Base-by-base conservation (phyloP, 305 asterid species). In the Solanum hybrid region DNA sequence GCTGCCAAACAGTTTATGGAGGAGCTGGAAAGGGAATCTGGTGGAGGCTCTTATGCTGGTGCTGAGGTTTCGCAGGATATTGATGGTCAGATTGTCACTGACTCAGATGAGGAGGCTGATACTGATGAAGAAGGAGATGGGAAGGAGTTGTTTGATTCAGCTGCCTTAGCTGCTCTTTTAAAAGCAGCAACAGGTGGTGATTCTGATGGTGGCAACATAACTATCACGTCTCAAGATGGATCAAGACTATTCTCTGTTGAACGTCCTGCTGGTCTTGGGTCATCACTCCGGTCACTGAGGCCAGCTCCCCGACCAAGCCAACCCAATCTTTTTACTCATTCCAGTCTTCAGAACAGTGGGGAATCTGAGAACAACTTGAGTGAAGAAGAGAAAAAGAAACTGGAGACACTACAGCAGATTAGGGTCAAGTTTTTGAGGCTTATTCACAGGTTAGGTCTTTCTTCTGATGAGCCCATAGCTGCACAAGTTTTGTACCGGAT, bases 191-290 rank as follows among this genome's bases (percentile, higher is more conserved):
- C 97, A 1, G 98, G 98, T 88, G 93, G 96, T 80, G 98, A 95
- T 76, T 72, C 98, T 3, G 95, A 95, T 77, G 96, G 96, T 88
- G 95, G 95, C 24, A 93, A 89, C 77, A 94, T 96, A 90, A 95
- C 96, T 22, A 93, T 96, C 90, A 94, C 96, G 34, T 94, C 98
- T 80, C 98, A 93, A 91, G 99, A 97, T 87, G 98, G 98, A 56
- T 94, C 99, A n/a, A 94, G 98, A 93, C 98, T 96, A 89, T 97
- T 97, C 94, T 93, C 98, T 5, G 95, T 96, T 32, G 99, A 97
- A 93, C 97, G 98, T 10, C 99, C 99, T n/a, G 98, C 97, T 36
- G 99, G 99, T 71, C 91, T 97, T 90, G 99, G 99, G 73, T 92
- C 99, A 89, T 95, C 98, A 34, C 96, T 96, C 73, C 95, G 96